phyloP scores from a whole-genome alignment of 495 filamentous ascomycete species.

The Neurospora sp. region DNA sequence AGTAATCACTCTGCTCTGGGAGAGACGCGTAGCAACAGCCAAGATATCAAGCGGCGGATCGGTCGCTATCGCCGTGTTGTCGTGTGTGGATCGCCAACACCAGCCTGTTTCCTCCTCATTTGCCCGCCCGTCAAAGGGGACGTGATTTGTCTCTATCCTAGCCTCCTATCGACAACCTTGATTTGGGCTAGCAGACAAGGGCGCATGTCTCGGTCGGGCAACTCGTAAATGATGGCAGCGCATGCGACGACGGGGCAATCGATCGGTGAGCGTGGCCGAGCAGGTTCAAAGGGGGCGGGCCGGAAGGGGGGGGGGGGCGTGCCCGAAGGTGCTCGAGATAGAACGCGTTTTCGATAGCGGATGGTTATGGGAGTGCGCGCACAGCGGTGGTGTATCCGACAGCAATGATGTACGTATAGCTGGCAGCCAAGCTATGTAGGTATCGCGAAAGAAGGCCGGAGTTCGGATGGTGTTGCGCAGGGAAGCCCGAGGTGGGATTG shows the following conservation, averaged over 20 bases:
- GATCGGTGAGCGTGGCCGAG: background rate
- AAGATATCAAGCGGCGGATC: background rate
- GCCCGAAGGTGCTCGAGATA: background rate
- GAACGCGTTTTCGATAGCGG: background rate
- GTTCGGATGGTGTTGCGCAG: conserved; percentile 8
- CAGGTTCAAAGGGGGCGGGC: background rate
- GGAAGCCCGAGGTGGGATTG: conserved; percentile 23
- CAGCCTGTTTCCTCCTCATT: background rate
- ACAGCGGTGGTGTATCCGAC: background rate
- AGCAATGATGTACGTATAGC: background rate
- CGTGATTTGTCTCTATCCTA: conserved; percentile 11
- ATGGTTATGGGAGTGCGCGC: background rate
- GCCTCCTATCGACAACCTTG: conserved; percentile 21
- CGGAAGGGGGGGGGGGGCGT: too few species aligned
- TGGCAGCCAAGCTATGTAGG: background rate
- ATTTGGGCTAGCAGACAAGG: conserved; percentile 13
- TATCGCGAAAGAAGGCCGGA: background rate
- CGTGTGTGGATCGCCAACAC: background rate
- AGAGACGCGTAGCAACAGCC: background rate
- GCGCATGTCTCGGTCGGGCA: conserved; percentile 22
- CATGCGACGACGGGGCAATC: conserved; percentile 4
- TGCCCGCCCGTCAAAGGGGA: background rate
- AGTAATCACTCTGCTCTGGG: background rate
- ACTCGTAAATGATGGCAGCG: conserved; percentile 6
- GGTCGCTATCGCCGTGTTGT: background rate